Base-by-base conservation (phyloP, 371 early-diverging fungal genomes). In the Parasitella parasitica region DNA sequence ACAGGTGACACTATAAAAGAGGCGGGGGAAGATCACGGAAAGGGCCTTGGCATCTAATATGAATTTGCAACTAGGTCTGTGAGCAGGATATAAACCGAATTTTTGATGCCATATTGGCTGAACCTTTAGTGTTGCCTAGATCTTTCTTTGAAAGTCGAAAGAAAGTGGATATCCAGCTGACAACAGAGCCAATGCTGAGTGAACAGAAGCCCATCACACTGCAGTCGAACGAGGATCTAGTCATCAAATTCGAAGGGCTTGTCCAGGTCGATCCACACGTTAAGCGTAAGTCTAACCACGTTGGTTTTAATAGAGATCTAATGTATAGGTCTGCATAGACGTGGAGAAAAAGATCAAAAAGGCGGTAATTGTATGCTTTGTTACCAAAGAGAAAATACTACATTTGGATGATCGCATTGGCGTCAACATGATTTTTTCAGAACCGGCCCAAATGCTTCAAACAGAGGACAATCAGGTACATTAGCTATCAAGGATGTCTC, bases 161-260 rank as follows among this genome's bases (percentile, higher is more conserved):
- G 35, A 64, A 64, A 48, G 55, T 72, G 2, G 53, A 55, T 48
- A 63, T 76, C 6, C 77, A 76, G 43, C 57, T 76, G 12, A 63
- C 70, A 13, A 64, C 65, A 3, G 73, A 76, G 11, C 77, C 77
- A 15, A 24, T 51, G 4, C 28, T 76, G 37, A 73, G 61, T 6
- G 74, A 76, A 22, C 55, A 65, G 34, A 61, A 63, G 12, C 70
- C 77, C 0, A 56, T 73, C 1, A 48, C 53, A 11, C 54, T 76
- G 6, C 60, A 66, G 28, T 24, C 62, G 34, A 59, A 59, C 22
- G 68, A 71, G 50, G 72, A 71, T 26, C 54, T 76, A 16, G 61
- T 73, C 6, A 66, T 76, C 20, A 69, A 73, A 24, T 73, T 76
- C 43, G 73, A 76, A 65, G 77, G 77, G 0, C 59, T 76, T 15